phyloP scores from a whole-genome alignment of 345 rosid genomes.

The Hibiscus mutabilis region DNA sequence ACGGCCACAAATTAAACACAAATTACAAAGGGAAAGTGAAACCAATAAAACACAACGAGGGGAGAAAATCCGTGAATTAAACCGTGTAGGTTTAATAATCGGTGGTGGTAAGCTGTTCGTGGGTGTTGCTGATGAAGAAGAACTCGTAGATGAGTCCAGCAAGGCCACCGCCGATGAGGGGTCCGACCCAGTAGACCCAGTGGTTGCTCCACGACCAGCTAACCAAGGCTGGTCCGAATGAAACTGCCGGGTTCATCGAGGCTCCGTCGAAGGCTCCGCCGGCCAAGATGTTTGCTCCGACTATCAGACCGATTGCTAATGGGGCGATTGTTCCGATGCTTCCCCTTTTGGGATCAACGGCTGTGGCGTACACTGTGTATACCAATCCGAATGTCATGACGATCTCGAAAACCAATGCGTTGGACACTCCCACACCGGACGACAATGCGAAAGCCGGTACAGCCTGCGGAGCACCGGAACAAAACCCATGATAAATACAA shows the following conservation, averaged over 20 bases:
- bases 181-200: slow-evolving; percentile 96
- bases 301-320: slow-evolving; percentile 78
- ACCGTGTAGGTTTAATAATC: slow-evolving; percentile 45
- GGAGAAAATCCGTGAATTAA: slow-evolving; percentile 2
- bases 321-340: slow-evolving; percentile 67
- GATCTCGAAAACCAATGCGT: slow-evolving; percentile 81
- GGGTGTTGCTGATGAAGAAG: slow-evolving; percentile 54
- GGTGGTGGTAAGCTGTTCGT: slow-evolving; percentile 60
- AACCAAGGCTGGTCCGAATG: slow-evolving; percentile 86
- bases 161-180: slow-evolving; percentile 74
- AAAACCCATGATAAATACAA: background rate
- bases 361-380: slow-evolving; percentile 89
- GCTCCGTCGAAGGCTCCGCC: slow-evolving; percentile 90
- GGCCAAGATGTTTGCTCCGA: slow-evolving; percentile 82
- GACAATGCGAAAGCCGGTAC: slow-evolving; percentile 63
- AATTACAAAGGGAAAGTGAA: background rate
- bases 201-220: slow-evolving; percentile 89
- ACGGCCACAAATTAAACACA: slow-evolving; percentile 23
- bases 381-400: slow-evolving; percentile 93
- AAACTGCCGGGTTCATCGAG: slow-evolving; percentile 93
- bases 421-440: slow-evolving; percentile 60
- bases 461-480: slow-evolving; percentile 26
- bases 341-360: slow-evolving; percentile 80
- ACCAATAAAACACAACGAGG: background rate
- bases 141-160: slow-evolving; percentile 74